These are phyloP conservation scores for Aegilops longissima DNA, from an alignment of 176 grass and related monocot species.

Conservation along the genomic window DNA sequence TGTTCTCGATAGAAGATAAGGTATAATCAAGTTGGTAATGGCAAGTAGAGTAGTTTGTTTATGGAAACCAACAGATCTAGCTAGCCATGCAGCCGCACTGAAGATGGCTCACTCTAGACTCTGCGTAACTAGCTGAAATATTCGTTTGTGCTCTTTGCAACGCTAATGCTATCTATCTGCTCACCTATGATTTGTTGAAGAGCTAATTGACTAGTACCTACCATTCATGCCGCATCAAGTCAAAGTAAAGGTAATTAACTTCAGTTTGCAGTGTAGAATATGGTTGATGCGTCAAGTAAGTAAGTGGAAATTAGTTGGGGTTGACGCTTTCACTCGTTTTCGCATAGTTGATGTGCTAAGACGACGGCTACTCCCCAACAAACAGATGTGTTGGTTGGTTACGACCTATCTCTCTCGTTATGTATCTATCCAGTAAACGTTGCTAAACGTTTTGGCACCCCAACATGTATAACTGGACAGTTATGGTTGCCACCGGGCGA, in stretches of 20 bases:
- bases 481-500: too few relatives aligned
- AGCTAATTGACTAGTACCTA: too few relatives aligned
- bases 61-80: background rate
- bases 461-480: background rate
- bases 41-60: background rate
- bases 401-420: background rate
- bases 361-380: background rate
- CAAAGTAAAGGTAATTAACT: too few relatives aligned
- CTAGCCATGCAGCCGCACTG: background rate
- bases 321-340: background rate
- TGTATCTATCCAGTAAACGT: background rate
- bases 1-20: background rate
- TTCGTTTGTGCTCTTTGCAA: background rate
- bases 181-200: too few relatives aligned
- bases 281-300: background rate
- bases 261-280: background rate
- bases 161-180: too few relatives aligned
- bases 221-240: too few relatives aligned
- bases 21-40: background rate
- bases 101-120: background rate
- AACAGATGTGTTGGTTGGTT: background rate
- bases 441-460: background rate
- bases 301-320: background rate
- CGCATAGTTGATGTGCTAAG: background rate
- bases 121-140: background rate